Percentiles rank a stretch among this genome's conserved stretches.
These are phyloP conservation scores for Pouteria campechiana DNA, from an alignment of 179 eudicot species.

Conservation along the genomic window DNA sequence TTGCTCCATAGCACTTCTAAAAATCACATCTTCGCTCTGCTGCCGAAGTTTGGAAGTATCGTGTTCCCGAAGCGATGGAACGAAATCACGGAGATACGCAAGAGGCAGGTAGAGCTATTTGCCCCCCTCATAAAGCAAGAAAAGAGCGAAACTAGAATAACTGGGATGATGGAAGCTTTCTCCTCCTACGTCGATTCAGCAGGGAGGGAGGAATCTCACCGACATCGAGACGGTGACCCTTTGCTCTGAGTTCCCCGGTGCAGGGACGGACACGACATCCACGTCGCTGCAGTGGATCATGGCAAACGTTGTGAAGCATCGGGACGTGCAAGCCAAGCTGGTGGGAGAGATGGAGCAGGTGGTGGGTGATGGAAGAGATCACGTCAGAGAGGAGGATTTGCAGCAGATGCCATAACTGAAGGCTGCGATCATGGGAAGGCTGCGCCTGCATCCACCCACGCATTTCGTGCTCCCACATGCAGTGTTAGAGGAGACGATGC, in stretches of 20 bases:
- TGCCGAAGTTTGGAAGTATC: constrained; percentile 20
- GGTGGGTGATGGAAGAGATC: constrained; percentile 4
- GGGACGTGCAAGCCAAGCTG: constrained; percentile 11
- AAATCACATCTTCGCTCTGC: constrained; percentile 17
- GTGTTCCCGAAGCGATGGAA: constrained; percentile 27
- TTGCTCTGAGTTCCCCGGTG: constrained; percentile 12
- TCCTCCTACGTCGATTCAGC: constrained; percentile 36
- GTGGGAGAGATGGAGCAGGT: constrained; percentile 8
- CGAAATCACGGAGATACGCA: constrained; percentile 8
- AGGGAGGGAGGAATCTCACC: constrained; percentile 19
- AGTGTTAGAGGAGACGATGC: constrained; percentile 1
- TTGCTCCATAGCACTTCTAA: constrained; percentile 5
- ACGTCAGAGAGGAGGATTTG: constrained; percentile 5
- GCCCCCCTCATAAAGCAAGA: constrained; percentile 20
- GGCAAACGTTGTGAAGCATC: constrained; percentile 23
- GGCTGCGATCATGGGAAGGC: constrained; percentile 1
- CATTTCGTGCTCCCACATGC: constrained; percentile 8
- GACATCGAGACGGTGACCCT: constrained; percentile 20
- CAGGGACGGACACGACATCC: constrained; percentile 18
- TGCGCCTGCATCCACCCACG: constrained; percentile 10
- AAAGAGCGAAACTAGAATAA: not conserved
- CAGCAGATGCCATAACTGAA: constrained; percentile 2
- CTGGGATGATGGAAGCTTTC: constrained; percentile 6
- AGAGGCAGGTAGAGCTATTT: constrained; percentile 8
- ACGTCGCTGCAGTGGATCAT: constrained; percentile 20